Conservation (phyloP, 164 flowering plant species). For the Macadamia integrifolia region DNA sequence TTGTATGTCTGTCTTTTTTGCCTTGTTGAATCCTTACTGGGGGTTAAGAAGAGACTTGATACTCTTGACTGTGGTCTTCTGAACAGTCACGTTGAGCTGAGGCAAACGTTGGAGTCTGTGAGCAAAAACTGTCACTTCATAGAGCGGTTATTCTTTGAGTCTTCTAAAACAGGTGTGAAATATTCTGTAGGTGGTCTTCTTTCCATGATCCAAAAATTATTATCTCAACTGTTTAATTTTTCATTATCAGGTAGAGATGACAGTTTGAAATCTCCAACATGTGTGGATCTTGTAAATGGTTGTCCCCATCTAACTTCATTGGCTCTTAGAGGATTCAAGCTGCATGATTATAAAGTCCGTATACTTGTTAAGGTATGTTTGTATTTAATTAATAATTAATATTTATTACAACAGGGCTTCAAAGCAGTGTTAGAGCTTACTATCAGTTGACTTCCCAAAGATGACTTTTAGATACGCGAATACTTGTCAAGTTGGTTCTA, state of each 20-base stretch:
- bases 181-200: constrained; percentile 3
- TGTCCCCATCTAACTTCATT: constrained; percentile 71
- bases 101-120: constrained; percentile 71
- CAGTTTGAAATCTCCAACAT: constrained; percentile 69
- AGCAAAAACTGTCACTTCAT: constrained; percentile 58
- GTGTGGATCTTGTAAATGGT: constrained; percentile 59
- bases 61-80: constrained; percentile 14
- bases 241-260: constrained; percentile 76
- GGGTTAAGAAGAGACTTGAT: constrained; percentile 3
- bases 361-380: constrained; percentile 64
- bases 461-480: no score
- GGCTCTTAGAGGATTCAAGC: constrained; percentile 84
- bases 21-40: constrained; percentile 5
- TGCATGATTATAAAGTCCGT: constrained; percentile 66
- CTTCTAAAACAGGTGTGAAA: constrained; percentile 60
- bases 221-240: constrained; percentile 8
- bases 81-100: constrained; percentile 67
- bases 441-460: no score
- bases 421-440: no score
- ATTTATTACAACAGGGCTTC: no score
- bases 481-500: no score
- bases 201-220: not conserved
- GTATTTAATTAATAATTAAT: no score
- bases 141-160: constrained; percentile 75
- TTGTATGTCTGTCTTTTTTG: not conserved